A percentile compares a stretch with the other conserved stretches of the same genome.
Conservation (phyloP, 225 moss, liverwort and hornwort genomes). For the Lunularia cruciata region DNA sequence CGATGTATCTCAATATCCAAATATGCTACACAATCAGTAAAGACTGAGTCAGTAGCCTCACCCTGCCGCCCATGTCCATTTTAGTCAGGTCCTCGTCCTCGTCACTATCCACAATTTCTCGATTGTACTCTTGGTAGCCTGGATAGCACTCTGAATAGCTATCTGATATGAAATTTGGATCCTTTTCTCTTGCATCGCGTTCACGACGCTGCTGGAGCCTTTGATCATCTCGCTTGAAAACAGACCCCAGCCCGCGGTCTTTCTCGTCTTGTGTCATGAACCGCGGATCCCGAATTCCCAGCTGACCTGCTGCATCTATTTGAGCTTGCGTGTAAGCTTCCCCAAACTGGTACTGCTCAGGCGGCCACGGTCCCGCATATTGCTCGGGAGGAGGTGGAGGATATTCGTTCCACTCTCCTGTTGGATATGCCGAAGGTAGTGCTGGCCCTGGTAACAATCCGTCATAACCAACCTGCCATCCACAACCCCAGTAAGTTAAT, state of each 20-base stretch:
- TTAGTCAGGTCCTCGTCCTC: conserved; percentile 98
- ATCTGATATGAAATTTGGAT: conserved; percentile 98
- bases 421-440: conserved; percentile 58
- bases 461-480: conserved; percentile 67
- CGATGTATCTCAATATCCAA: not conserved
- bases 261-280: conserved; percentile 99
- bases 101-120: conserved; percentile 98
- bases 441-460: conserved; percentile 77
- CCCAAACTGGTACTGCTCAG: conserved; percentile 83
- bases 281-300: conserved; percentile 58
- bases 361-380: conserved; percentile 90
- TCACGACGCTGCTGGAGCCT: conserved; percentile 89
- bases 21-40: not conserved
- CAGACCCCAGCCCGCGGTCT: conserved; percentile 93
- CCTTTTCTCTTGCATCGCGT: conserved; percentile 94
- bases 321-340: conserved; percentile 70
- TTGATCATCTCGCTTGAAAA: conserved; percentile 99
- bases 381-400: conserved; percentile 74
- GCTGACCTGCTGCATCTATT: conserved; percentile 40
- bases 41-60: conserved; percentile 31
- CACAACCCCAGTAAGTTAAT: not conserved
- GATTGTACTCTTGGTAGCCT: conserved; percentile 98
- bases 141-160: conserved; percentile 99
- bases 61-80: conserved; percentile 99
- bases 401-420: conserved; percentile 87